These are phyloP conservation scores for Talaromyces nanjingensis DNA, from an alignment of 495 filamentous ascomycete genomes.

Conservation along the genomic window DNA sequence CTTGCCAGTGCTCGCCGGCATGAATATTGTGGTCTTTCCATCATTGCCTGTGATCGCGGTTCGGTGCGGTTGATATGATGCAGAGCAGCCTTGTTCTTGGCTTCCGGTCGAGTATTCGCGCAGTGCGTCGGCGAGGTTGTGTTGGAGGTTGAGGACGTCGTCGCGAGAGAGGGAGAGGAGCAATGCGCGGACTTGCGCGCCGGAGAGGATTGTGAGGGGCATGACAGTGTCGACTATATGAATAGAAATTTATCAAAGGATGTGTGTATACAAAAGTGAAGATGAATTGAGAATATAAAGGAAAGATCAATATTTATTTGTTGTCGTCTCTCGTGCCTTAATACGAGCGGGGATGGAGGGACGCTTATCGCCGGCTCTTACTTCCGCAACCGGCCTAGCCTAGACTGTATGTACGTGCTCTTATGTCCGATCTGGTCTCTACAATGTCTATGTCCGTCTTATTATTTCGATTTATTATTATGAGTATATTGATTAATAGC, in stretches of 20 bases:
- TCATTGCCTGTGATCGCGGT: constrained; percentile 61
- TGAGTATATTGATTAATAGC: neutral
- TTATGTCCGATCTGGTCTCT: neutral
- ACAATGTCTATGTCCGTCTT: neutral
- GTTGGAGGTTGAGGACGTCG: constrained; percentile 60
- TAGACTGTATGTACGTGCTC: neutral
- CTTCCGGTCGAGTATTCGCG: constrained; percentile 75
- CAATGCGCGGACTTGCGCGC: constrained; percentile 59
- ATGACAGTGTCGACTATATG: constrained; percentile 28
- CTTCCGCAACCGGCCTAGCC: neutral
- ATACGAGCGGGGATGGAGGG: neutral
- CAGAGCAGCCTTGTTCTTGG: constrained; percentile 49
- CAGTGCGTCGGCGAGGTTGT: constrained; percentile 63
- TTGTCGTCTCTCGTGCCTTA: neutral
- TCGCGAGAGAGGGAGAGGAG: constrained; percentile 64
- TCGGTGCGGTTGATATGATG: constrained; percentile 68
- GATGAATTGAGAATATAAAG: neutral
- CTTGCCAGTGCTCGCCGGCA: constrained; percentile 66
- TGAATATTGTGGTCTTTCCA: constrained; percentile 81
- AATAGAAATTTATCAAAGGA: neutral
- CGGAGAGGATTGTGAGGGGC: constrained; percentile 72
- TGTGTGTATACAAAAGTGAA: neutral
- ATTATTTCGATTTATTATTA: neutral
- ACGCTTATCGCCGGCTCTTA: neutral
- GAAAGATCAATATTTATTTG: neutral